These are phyloP conservation scores for Akebia trifoliata DNA, from an alignment of 164 flowering plant species.

Conservation along the genomic window DNA sequence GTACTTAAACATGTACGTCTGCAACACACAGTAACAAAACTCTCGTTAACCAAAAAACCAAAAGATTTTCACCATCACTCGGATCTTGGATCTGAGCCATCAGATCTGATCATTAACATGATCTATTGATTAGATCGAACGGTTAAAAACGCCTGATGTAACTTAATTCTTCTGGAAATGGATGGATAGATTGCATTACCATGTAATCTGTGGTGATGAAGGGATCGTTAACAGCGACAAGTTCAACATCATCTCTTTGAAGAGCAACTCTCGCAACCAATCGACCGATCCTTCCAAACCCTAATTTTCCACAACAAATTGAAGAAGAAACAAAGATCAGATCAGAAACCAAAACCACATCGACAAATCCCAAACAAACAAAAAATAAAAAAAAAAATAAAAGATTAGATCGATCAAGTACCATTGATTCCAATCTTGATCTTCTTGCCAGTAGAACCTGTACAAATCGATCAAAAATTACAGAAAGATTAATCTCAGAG, in stretches of 20 bases:
- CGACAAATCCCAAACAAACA: not conserved
- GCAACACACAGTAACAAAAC: slow-evolving; percentile 4
- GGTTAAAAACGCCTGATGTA: no score
- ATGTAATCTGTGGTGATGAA: slow-evolving; percentile 81
- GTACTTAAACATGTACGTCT: slow-evolving; percentile 92
- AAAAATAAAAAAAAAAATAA: not conserved
- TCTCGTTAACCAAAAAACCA: not conserved
- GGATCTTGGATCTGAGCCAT: not conserved
- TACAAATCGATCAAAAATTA: not conserved
- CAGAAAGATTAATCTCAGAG: not conserved
- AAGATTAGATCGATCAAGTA: slow-evolving; percentile 10
- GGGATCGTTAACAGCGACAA: slow-evolving; percentile 87
- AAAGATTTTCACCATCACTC: no score
- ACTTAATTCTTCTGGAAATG: not conserved
- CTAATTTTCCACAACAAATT: slow-evolving; percentile 25
- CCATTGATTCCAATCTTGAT: slow-evolving; percentile 59
- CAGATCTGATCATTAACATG: no score
- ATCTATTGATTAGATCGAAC: no score
- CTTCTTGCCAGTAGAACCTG: slow-evolving; percentile 31
- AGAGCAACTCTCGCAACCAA: slow-evolving; percentile 79
- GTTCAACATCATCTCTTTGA: slow-evolving; percentile 75
- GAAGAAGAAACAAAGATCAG: slow-evolving; percentile 11
- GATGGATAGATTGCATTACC: slow-evolving; percentile 28
- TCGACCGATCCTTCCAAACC: slow-evolving; percentile 84
- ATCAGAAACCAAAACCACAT: not conserved